Base-by-base conservation (phyloP, 1,284 basidiomycete genomes). In the Grifola frondosa region DNA sequence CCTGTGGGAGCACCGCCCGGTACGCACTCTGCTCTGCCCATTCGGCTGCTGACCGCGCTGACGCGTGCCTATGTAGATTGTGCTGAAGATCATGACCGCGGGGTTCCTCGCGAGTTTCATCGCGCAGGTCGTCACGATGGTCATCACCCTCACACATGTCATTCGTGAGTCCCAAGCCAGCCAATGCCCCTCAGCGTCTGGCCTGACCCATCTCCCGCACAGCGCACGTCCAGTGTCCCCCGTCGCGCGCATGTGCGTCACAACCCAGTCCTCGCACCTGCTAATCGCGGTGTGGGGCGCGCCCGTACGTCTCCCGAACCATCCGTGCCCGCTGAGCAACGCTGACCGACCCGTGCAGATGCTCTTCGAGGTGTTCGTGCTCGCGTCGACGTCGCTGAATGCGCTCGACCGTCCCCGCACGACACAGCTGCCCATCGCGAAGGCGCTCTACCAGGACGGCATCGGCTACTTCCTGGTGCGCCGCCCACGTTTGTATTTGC, bases 1-100 rank as follows among this genome's bases (percentile, higher is more conserved):
- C 12, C 46, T 64, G n/a, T 64, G 62, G 62, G 60, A 62, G 17
- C 56, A 57, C 33, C 45, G 56, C 1, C 56, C 58, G 17, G 62
- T 64, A 45, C 40, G 58, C 37, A 17, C 2, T 7, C 30, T 33
- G 8, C 23, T 37, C 10, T 16, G 15, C 11, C 23, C n/a, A n/a
- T n/a, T n/a, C 34, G 12, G 16, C 7, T 21, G 13, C 7, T n/a
- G 11, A 12, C 5, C 9, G 5, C 31, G 23, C 33, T 20, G 13
- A 33, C 42, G 29, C 9, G 33, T 22, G 4, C 8, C 17, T 37
- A 41, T 22, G 40, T 30, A 63, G 62, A 40, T 54, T 19, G 46
- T 62, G 12, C 34, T 59, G 16, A 57, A 54, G 37, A 30, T 62
- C 15, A 58, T 63, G 59, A 42, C 50, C 1, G 42, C 29, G 12